A percentile compares a stretch with the other conserved stretches of the same genome.
Evolutionary conservation across 768 basidiomycete species (phyloP).

Genomic region (Crepidotus variabilis): DNA sequence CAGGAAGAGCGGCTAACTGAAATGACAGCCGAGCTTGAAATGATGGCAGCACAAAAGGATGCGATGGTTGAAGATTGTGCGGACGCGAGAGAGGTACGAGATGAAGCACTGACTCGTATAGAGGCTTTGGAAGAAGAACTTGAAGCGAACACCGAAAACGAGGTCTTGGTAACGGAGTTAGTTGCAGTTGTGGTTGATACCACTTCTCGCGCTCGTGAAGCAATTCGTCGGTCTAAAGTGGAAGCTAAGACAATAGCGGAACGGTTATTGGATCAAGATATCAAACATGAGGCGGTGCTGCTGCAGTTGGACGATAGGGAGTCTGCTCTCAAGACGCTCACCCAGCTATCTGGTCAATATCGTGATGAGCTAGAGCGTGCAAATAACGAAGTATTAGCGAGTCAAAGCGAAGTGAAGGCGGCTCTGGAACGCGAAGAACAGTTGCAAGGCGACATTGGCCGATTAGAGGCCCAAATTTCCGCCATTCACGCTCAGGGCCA

Average conservation of each 20-base stretch:
- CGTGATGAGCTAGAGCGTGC: conserved; percentile 9
- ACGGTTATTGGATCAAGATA: conserved; percentile 29
- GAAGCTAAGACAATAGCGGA: conserved; percentile 43
- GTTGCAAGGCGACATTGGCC: conserved; percentile 14
- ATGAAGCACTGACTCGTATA: conserved; percentile 50
- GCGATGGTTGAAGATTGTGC: conserved; percentile 86
- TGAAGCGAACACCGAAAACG: conserved; percentile 36
- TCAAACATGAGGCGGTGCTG: conserved; percentile 28
- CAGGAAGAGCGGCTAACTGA: conserved; percentile 74
- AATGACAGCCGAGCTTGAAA: conserved; percentile 67
- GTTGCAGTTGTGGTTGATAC: conserved; percentile 34
- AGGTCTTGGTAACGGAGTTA: conserved; percentile 30
- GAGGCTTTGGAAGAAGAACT: conserved; percentile 64
- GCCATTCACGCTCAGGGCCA: conserved; percentile 18
- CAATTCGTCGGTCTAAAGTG: conserved; percentile 1
- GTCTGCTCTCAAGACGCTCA: conserved; percentile 29
- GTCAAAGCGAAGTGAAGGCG: conserved; percentile 10
- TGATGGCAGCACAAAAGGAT: conserved; percentile 60
- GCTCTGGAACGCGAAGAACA: conserved; percentile 6
- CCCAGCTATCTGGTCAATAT: conserved; percentile 10
- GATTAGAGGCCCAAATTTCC: conserved; percentile 19
- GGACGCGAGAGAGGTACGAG: conserved; percentile 68
- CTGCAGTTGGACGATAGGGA: conserved; percentile 24
- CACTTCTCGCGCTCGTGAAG: conserved; percentile 16
- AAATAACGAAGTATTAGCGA: conserved; percentile 4